A percentile compares a stretch with the other conserved stretches of the same genome.
phyloP scores from a whole-genome alignment of 805 yeast species.

The Saccharomycopsis fodiens region DNA sequence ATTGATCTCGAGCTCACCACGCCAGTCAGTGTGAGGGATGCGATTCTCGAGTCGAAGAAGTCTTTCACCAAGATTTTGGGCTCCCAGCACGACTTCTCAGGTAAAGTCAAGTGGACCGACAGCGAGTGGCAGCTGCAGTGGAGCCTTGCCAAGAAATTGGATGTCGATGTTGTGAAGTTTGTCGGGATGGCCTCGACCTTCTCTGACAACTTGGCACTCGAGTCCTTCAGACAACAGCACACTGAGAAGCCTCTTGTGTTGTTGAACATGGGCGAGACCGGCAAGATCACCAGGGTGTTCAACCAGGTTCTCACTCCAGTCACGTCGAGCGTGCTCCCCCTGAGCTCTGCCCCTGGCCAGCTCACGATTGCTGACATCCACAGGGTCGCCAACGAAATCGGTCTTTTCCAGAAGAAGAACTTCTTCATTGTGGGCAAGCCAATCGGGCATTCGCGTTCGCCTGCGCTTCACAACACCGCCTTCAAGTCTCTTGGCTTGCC shows the following conservation, averaged over 20 bases:
- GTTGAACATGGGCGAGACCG: conserved; percentile 69
- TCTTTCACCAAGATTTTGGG: conserved; percentile 69
- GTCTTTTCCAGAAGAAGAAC: conserved; percentile 49
- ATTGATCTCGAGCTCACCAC: conserved; percentile 73
- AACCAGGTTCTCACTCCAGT: conserved; percentile 79
- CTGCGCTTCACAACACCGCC: conserved; percentile 75
- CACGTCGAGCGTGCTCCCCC: conserved; percentile 60
- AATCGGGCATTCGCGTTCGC: conserved; percentile 81
- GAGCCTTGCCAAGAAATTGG: conserved; percentile 53
- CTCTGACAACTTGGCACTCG: conserved; percentile 64
- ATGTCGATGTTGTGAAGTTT: conserved; percentile 72
- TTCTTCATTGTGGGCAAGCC: conserved; percentile 80
- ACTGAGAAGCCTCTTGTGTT: conserved; percentile 63
- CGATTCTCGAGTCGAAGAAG: conserved; percentile 42
- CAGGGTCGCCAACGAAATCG: conserved; percentile 46
- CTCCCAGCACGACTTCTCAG: conserved; percentile 72
- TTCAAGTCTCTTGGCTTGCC: conserved; percentile 74
- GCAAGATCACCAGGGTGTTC: conserved; percentile 72
- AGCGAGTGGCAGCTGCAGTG: conserved; percentile 72
- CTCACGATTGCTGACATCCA: conserved; percentile 61
- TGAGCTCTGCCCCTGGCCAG: conserved; percentile 76
- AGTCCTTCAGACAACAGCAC: conserved; percentile 56
- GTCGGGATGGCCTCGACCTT: conserved; percentile 67
- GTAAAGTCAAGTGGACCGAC: conserved; percentile 53
- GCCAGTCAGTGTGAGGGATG: conserved; percentile 44